These are phyloP conservation scores for Microbotryum violaceum DNA, from an alignment of 1,284 basidiomycete species.

Conservation along the genomic window DNA sequence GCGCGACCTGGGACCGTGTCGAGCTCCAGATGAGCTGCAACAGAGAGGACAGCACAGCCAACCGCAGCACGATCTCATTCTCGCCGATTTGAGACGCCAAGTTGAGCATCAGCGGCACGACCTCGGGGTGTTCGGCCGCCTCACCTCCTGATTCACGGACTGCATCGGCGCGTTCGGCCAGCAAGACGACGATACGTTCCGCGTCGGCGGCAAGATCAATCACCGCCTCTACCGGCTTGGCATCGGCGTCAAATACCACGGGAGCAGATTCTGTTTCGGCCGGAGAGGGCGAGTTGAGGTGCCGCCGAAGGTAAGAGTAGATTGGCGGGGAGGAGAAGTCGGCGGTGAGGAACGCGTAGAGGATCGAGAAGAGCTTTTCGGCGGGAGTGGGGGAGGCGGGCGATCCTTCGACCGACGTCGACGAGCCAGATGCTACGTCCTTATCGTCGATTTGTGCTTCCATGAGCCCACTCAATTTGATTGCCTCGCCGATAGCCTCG, in stretches of 20 bases:
- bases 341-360: constrained; percentile 11
- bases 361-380: constrained; percentile 9
- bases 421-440: background rate
- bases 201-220: no score
- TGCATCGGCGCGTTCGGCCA: background rate
- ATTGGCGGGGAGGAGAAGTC: constrained; percentile 10
- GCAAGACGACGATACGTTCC: background rate
- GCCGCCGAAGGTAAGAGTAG: constrained; percentile 4
- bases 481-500: constrained; percentile 4
- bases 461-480: constrained; percentile 10
- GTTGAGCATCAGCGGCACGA: constrained; percentile 6
- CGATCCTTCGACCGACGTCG: background rate
- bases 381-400: background rate
- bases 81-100: constrained; percentile 2
- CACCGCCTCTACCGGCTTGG: no score
- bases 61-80: background rate
- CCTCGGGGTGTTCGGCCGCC: background rate
- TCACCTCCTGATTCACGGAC: background rate
- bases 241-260: no score
- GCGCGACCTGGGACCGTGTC: constrained; percentile 37
- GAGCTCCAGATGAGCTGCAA: background rate
- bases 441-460: background rate
- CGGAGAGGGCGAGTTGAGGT: background rate
- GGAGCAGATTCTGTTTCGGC: no score
- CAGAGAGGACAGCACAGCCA: constrained; percentile 1